phyloP scores from a whole-genome alignment of 331 rosid genomes.

The Malus hybrid region DNA sequence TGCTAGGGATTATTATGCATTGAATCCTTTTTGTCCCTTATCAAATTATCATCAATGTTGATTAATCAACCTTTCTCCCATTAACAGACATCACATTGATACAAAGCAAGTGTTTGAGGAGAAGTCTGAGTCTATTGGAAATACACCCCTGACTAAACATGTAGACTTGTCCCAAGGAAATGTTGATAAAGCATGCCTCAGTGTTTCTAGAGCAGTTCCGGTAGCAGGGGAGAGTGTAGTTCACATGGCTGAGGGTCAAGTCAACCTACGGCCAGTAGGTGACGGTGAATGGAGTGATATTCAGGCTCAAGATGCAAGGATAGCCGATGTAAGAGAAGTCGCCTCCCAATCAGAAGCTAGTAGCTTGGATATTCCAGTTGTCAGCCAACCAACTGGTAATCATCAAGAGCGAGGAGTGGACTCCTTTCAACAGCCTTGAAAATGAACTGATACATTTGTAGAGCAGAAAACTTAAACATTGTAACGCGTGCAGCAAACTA shows the following conservation, averaged over 20 bases:
- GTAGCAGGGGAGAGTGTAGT: slow-evolving; percentile 72
- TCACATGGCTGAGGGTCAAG: slow-evolving; percentile 61
- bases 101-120: slow-evolving; percentile 72
- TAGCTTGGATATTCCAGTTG: slow-evolving; percentile 88
- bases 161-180: slow-evolving; percentile 79
- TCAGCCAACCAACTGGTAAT: slow-evolving; percentile 52
- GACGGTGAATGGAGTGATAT: slow-evolving; percentile 91
- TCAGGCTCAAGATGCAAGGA: slow-evolving; percentile 85
- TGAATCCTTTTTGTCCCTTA: background rate
- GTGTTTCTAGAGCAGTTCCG: slow-evolving; percentile 58
- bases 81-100: slow-evolving; percentile 46
- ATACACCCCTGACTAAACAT: slow-evolving; percentile 59
- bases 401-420: slow-evolving; percentile 68
- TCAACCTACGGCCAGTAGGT: slow-evolving; percentile 48
- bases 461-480: slow-evolving; percentile 16
- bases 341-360: slow-evolving; percentile 60
- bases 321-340: slow-evolving; percentile 92
- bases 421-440: slow-evolving; percentile 71
- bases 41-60: background rate
- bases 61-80: background rate
- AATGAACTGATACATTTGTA: slow-evolving; percentile 7
- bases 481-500: slow-evolving; percentile 22
- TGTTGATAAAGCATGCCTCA: slow-evolving; percentile 97
- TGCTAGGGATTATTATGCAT: background rate
- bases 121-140: slow-evolving; percentile 58